phyloP scores from a whole-genome alignment of 306 rosid genomes.

The Myrica gale region DNA sequence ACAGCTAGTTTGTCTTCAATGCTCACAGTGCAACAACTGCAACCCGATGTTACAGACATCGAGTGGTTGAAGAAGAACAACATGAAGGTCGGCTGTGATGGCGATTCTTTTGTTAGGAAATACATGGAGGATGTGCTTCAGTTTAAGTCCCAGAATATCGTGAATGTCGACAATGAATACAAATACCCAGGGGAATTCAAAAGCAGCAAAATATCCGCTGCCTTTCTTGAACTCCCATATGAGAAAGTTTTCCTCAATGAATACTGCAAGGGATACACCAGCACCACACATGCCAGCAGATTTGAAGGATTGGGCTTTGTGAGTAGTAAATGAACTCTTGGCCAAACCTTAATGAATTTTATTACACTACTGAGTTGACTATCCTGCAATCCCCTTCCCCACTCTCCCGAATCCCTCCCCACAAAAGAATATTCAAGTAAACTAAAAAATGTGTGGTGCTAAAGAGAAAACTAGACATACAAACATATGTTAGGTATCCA shows the following conservation, averaged over 20 bases:
- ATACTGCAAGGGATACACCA: conserved; percentile 47
- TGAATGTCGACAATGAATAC: conserved; percentile 22
- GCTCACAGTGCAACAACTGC: conserved; percentile 48
- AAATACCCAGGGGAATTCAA: conserved; percentile 26
- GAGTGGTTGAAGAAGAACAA: conserved; percentile 40
- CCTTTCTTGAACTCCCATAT: conserved; percentile 71
- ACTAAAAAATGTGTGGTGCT: too few relatives aligned
- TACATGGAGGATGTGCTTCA: conserved; percentile 31
- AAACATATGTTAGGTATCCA: too few relatives aligned
- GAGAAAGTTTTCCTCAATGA: conserved; percentile 45
- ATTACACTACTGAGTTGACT: not conserved
- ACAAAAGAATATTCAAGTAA: too few relatives aligned
- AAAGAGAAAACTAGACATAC: too few relatives aligned
- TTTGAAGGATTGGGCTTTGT: conserved; percentile 75
- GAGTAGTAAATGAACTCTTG: conserved; percentile 25
- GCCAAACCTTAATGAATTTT: not conserved
- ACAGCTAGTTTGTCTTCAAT: conserved; percentile 62
- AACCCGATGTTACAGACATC: conserved; percentile 30
- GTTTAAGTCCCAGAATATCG: conserved; percentile 6
- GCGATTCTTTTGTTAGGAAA: conserved; percentile 26
- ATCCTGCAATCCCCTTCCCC: not conserved
- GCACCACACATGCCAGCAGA: conserved; percentile 38
- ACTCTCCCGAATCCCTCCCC: not conserved
- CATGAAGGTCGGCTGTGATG: conserved; percentile 31
- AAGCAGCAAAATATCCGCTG: conserved; percentile 45